A percentile compares a stretch with the other conserved stretches of the same genome.
Evolutionary conservation across 306 rosid species (phyloP).

Genomic region (Cucurbita maxima): DNA sequence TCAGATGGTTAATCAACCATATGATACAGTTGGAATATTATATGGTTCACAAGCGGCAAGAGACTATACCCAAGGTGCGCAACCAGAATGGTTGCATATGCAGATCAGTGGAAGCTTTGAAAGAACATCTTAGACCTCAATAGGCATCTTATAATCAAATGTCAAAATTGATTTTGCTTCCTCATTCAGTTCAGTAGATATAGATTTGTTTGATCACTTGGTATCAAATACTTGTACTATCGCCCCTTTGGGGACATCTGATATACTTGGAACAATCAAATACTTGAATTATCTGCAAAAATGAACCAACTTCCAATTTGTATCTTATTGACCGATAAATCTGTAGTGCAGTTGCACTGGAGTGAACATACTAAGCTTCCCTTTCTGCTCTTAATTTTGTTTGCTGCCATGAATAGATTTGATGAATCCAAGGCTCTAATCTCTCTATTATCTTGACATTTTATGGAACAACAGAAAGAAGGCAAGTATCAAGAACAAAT

Average conservation of each 20-base stretch:
- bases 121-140: constrained; percentile 31
- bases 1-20: constrained; percentile 46
- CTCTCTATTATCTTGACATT: background rate
- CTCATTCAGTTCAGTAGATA: constrained; percentile 1
- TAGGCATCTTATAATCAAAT: background rate
- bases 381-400: background rate
- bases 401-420: background rate
- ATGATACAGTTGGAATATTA: constrained; percentile 54
- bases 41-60: constrained; percentile 55
- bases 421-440: background rate
- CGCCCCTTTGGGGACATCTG: background rate
- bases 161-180: background rate
- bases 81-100: constrained; percentile 81
- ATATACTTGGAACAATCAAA: background rate
- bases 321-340: background rate
- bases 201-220: background rate
- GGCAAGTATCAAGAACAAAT: background rate
- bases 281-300: constrained; percentile 5
- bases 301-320: constrained; percentile 4
- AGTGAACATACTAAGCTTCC: background rate
- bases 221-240: constrained; percentile 2
- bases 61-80: constrained; percentile 49
- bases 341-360: background rate
- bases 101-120: constrained; percentile 63
- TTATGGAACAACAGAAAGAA: background rate